Base-by-base conservation (phyloP, 2,329 filamentous ascomycete species). In the Aureobasidium musti region DNA sequence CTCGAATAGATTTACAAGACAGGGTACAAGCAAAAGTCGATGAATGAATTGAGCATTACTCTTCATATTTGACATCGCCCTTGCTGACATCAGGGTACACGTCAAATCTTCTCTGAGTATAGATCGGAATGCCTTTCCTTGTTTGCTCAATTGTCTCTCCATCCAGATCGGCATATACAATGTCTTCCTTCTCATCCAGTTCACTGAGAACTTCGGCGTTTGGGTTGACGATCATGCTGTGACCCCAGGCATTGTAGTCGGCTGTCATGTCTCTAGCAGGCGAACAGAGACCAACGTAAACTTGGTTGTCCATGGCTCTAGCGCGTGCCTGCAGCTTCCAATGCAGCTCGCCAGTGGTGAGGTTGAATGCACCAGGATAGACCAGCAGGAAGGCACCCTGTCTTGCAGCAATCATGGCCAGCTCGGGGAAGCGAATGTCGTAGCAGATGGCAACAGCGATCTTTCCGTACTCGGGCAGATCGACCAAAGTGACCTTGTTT, bases 301-400 rank as follows among this genome's bases (percentile, higher is more conserved):
- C 82, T 82, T 99, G 92, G 76, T 98, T 98, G 75, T 99, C 94
- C 72, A 96, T 84, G 5, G 94, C 95, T 69, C 95, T 83, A 17
- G 90, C 92, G 70, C 91, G 86, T 0, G 89, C 94, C 73, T 91
- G 86, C 71, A 99, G 80, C 67, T 88, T 85, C 95, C 95, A 99
- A 79, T 99, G 95, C 77, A 98, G 79, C 6, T 91, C 89, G 0
- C 95, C 95, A 0, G 95, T 99, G 0, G 92, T 97, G 68, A 91
- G 83, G 79, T 98, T 99, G 83, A 99, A 99, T 0, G 95, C 95
- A n/a, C 92, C 95, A 0, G 95, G 95, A 78, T 97, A 98, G 21
- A 98, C 77, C 64, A 98, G 86, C 53, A 91, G 84, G 77, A 99
- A 99, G 67, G 88, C 90, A n/a, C 90, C 92, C 71, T 88, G 87